Base-by-base conservation (phyloP, 2,329 filamentous ascomycete species). In the Dactylella cylindrospora region DNA sequence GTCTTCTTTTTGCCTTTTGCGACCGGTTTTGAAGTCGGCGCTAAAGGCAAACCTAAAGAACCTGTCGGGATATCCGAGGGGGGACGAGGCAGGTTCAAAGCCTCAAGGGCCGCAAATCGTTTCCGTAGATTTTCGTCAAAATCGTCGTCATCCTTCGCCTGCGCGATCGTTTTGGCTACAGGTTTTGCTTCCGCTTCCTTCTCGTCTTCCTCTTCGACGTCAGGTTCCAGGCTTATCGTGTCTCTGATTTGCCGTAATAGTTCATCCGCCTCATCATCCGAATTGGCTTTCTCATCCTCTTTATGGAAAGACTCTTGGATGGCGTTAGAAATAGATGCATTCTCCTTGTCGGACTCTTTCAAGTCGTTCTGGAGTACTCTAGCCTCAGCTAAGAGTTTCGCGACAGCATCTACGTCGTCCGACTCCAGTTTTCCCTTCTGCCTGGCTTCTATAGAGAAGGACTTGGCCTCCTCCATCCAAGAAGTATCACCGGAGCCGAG, bases 221-320 rank as follows among this genome's bases (percentile, higher is more conserved):
- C 32, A 23, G 45, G 43, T n/a, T 50, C 57, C 10, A 57, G 5
- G n/a, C 38, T 45, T 20, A 57, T 17, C 2, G 59, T 44, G 26
- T 57, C 52, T 36, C 50, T 26, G 20, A 62, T 62, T 19, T 54
- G 57, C 0, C 49, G 49, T 45, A 62, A 39, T 36, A 62, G 15
- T 12, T 50, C 49, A 19, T 62, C 57, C n/a, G 49, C 57, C 26
- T 62, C 57, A 12, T 62, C 57, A 15, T 62, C 57, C 19, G 57
- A 62, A 28, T 62, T 62, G 29, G 43, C 23, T 8, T 50, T 40
- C 9, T 43, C 35, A n/a, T 47, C 29, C 1, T 33, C 28, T 8
- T 23, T 6, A 15, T 5, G 19, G 3, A 32, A 15, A 22, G 17
- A 28, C 12, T 15, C 28, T 8, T 47, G 6, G 19, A n/a, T 20